Base-by-base conservation (phyloP, 176 grass and related monocot genomes). In the Tillandsia fasciculata region DNA sequence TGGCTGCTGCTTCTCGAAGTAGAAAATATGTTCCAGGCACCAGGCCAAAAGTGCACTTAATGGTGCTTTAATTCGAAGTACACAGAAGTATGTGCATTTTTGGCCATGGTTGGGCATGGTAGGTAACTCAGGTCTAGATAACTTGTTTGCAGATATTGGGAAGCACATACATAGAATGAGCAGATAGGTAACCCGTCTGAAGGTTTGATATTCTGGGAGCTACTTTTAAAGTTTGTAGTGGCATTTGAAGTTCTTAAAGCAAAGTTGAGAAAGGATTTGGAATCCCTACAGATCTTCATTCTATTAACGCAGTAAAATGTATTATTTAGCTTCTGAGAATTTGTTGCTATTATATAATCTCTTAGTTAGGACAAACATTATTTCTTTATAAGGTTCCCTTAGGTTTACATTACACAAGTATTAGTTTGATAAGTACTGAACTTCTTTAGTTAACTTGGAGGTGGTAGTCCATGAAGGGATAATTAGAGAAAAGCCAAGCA, bases 391-490 rank as follows among this genome's bases (percentile, higher is more conserved):
- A 4, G 8, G 9, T 47, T 42, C 12, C 10, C 22, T 69, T 51
- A 51, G 42, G 33, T 42, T 26, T 22, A 11, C 4, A 51, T 51
- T 47, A 12, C 12, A 5, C 2, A 24, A 52, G 59, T 75, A 18
- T 80, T 68, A 14, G 67, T 66, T 54, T 71, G 68, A 15, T 68
- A 57, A 66, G 71, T 87, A 84, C 81, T 91, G 80, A 87, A 72
- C 28, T 70, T 42, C 33, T 42, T n/a, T 83, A 83, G 66, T 88
- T 81, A 70, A 83, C 78, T 80, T 87, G 78, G 78, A 97, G 93
- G 93, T 97, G 63, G 93, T 90, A 72, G 86, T 97, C 71, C 89
- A 97, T 92, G 67, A 97, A 72, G 89, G 93, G 73, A 83, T 97
- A 82, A 92, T 97, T 48, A 97, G 87, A 75, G 93, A 97, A 82